These are phyloP conservation scores for Ophiostoma sp. DNA, from an alignment of 2,329 filamentous ascomycete genomes.

Conservation along the genomic window DNA sequence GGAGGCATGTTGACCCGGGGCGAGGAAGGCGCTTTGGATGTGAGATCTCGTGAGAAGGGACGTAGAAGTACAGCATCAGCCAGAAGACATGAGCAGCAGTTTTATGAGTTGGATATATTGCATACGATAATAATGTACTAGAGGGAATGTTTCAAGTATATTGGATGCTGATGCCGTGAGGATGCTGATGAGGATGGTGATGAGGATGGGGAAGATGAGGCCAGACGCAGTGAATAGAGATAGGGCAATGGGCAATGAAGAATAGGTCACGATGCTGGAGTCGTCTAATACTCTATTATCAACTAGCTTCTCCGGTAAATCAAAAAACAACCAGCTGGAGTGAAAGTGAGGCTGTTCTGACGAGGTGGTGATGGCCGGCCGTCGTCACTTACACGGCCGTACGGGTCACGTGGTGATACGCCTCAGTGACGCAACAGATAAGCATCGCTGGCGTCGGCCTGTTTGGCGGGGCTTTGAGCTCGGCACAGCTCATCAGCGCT, in stretches of 20 bases:
- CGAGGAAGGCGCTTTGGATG: background rate
- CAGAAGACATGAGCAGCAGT: background rate
- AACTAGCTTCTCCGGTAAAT: too few relatives aligned
- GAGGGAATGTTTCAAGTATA: too few relatives aligned
- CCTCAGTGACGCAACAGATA: conserved; percentile 11
- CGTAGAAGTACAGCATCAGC: background rate
- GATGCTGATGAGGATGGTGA: too few relatives aligned
- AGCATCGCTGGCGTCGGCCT: background rate
- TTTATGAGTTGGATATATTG: too few relatives aligned
- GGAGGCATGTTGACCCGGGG: background rate
- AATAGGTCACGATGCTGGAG: too few relatives aligned
- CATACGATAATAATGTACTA: too few relatives aligned
- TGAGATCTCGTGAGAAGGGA: background rate
- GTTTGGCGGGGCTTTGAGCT: background rate
- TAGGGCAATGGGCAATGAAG: too few relatives aligned
- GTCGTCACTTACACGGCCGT: background rate
- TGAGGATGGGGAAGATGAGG: too few relatives aligned
- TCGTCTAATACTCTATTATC: too few relatives aligned
- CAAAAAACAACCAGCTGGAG: background rate
- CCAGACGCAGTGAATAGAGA: too few relatives aligned
- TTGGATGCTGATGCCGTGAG: too few relatives aligned
- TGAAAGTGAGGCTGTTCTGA: background rate
- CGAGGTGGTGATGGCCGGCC: conserved; percentile 7
- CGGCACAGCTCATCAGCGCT: background rate
- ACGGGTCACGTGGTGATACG: background rate